Conservation (phyloP, 2,329 filamentous ascomycete species). For the Xylaria sp. region DNA sequence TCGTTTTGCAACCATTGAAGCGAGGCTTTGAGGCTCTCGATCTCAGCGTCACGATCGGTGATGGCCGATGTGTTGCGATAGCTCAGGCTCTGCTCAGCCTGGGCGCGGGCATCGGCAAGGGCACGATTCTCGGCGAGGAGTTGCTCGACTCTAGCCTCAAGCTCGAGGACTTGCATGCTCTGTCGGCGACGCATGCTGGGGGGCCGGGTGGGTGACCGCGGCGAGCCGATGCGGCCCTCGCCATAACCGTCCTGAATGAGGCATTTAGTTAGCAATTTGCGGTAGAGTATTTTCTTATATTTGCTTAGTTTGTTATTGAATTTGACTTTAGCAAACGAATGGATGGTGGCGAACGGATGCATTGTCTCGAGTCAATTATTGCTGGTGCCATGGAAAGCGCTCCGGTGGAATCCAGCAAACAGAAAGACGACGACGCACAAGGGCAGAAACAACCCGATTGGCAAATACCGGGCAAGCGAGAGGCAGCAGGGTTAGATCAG, state of each 20-base stretch:
- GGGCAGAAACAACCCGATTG: not conserved
- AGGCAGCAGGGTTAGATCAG: not conserved
- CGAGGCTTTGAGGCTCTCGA: slow-evolving; percentile 79
- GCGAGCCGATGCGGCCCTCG: slow-evolving; percentile 84
- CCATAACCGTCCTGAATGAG: slow-evolving; percentile 83
- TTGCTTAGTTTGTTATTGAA: not conserved
- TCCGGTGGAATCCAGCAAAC: not conserved
- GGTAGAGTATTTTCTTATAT: no score
- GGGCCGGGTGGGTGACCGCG: slow-evolving; percentile 89
- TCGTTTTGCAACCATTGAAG: slow-evolving; percentile 83
- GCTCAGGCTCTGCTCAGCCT: slow-evolving; percentile 69
- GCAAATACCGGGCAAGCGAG: not conserved
- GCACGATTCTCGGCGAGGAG: slow-evolving; percentile 83
- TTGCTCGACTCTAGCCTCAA: slow-evolving; percentile 85
- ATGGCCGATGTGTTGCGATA: slow-evolving; percentile 73
- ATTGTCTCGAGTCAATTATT: not conserved
- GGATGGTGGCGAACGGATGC: not conserved
- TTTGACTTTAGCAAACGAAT: not conserved
- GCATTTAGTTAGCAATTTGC: not conserved
- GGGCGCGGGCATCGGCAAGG: slow-evolving; percentile 73
- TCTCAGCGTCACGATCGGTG: slow-evolving; percentile 84
- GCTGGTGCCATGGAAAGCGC: not conserved
- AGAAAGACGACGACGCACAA: slow-evolving; percentile 16
- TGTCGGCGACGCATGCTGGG: slow-evolving; percentile 96
- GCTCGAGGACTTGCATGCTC: slow-evolving; percentile 95